phyloP scores from a whole-genome alignment of 306 rosid species.

The Casuarina cunninghamiana region DNA sequence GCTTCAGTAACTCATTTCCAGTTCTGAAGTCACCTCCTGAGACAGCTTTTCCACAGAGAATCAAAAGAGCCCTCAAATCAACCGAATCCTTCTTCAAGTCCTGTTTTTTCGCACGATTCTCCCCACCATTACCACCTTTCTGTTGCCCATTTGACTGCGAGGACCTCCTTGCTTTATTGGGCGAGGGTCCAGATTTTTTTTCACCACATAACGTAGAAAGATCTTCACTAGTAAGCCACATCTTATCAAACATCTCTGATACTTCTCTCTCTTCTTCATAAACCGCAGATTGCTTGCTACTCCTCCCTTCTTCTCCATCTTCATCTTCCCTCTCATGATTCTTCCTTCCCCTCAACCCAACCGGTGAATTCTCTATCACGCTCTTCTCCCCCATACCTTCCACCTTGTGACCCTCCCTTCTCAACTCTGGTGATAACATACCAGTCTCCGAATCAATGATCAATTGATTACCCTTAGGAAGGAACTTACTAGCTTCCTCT shows the following conservation, averaged over 20 bases:
- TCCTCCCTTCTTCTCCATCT: slow-evolving; percentile 48
- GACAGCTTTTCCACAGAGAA: slow-evolving; percentile 43
- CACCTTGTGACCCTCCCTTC: slow-evolving; percentile 21
- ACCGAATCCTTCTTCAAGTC: slow-evolving; percentile 19
- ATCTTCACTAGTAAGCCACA: slow-evolving; percentile 25
- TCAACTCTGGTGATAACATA: neutral
- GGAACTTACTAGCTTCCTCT: neutral
- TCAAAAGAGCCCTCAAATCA: slow-evolving; percentile 41
- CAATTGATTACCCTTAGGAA: slow-evolving; percentile 27
- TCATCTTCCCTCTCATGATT: slow-evolving; percentile 47
- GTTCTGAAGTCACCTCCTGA: slow-evolving; percentile 26
- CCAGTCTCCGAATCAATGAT: slow-evolving; percentile 29
- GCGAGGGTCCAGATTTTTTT: neutral
- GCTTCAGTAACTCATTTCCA: slow-evolving; percentile 25
- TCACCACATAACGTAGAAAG: neutral
- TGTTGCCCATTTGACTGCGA: slow-evolving; percentile 1
- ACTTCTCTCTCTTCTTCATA: slow-evolving; percentile 15
- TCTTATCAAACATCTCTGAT: slow-evolving; percentile 52
- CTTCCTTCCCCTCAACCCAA: slow-evolving; percentile 41
- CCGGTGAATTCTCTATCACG: slow-evolving; percentile 25
- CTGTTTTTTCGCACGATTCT: neutral
- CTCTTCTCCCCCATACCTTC: slow-evolving; percentile 24
- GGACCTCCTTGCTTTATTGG: slow-evolving; percentile 13
- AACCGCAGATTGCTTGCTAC: slow-evolving; percentile 47
- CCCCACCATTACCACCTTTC: slow-evolving; percentile 14